A percentile compares a stretch with the other conserved stretches of the same genome.
These are phyloP conservation scores for Leccinum broughii DNA, from an alignment of 768 basidiomycete species.

Conservation along the genomic window DNA sequence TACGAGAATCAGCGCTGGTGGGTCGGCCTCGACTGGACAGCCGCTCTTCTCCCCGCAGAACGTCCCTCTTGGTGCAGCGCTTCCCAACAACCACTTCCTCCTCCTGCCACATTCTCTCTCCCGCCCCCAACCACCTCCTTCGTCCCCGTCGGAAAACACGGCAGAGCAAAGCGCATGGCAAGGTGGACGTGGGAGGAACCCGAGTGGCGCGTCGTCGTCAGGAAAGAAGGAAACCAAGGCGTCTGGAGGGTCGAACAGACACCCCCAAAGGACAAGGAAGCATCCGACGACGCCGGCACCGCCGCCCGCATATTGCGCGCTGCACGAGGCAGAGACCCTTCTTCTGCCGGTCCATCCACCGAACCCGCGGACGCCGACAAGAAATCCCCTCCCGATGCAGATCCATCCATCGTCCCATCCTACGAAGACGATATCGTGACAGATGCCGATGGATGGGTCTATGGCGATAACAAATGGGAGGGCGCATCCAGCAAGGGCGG, in stretches of 20 bases:
- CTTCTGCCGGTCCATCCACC: constrained; percentile 12
- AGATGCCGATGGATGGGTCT: constrained; percentile 90
- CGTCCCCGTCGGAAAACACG: constrained; percentile 48
- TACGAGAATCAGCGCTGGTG: constrained; percentile 98
- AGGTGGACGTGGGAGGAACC: constrained; percentile 89
- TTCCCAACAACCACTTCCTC: constrained; percentile 57
- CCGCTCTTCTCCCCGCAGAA: constrained; percentile 85
- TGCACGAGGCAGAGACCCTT: constrained; percentile 45
- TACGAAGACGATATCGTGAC: constrained; percentile 59
- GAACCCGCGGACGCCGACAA: constrained; percentile 27
- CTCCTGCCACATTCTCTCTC: constrained; percentile 68
- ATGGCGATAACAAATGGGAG: constrained; percentile 97
- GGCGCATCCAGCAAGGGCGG: constrained; percentile 70
- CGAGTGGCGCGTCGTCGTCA: constrained; percentile 82
- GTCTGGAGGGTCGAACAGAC: constrained; percentile 59
- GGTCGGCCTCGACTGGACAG: constrained; percentile 97
- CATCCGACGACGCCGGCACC: constrained; percentile 45
- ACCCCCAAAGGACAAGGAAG: constrained; percentile 46
- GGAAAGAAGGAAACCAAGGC: constrained; percentile 49
- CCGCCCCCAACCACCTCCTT: constrained; percentile 62
- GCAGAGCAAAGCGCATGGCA: constrained; percentile 68
- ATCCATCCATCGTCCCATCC: constrained; percentile 30
- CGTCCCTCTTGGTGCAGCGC: constrained; percentile 84
- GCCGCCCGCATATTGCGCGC: constrained; percentile 53
- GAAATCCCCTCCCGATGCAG: constrained; percentile 26